These are phyloP conservation scores for Dactylellina cionopaga DNA, from an alignment of 2,329 filamentous ascomycete genomes.

Conservation along the genomic window DNA sequence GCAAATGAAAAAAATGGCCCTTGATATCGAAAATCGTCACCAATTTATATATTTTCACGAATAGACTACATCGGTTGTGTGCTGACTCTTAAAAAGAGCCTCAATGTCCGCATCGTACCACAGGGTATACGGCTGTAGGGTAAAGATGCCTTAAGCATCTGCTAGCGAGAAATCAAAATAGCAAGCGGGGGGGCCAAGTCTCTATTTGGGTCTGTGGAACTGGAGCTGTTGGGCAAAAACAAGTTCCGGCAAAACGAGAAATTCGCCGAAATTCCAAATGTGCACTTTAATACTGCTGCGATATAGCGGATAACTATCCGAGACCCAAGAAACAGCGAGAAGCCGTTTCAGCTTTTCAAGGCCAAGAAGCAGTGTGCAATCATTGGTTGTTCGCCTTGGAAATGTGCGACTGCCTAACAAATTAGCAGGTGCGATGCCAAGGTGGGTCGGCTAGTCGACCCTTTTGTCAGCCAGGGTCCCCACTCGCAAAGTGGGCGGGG, in stretches of 20 bases:
- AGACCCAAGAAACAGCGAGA: background rate
- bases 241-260: background rate
- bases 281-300: background rate
- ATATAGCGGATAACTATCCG: background rate
- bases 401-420: slow-evolving; percentile 9
- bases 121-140: too few relatives aligned
- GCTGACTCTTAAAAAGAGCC: too few relatives aligned
- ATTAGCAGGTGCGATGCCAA: slow-evolving; percentile 48
- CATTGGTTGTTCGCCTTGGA: slow-evolving; percentile 1
- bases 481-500: slow-evolving; percentile 17
- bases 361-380: background rate
- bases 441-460: background rate
- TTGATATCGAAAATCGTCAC: background rate
- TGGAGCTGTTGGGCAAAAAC: slow-evolving; percentile 11
- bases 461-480: background rate
- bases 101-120: slow-evolving; percentile 18
- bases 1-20: slow-evolving; percentile 16
- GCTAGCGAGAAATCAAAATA: slow-evolving; percentile 19
- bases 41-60: background rate
- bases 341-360: background rate
- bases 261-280: slow-evolving; percentile 16
- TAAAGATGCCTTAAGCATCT: slow-evolving; percentile 16
- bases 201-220: background rate
- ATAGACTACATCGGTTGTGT: too few relatives aligned
- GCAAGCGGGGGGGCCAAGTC: background rate